Base-by-base conservation (phyloP, 345 rosid species). In the Ceriops tagal region DNA sequence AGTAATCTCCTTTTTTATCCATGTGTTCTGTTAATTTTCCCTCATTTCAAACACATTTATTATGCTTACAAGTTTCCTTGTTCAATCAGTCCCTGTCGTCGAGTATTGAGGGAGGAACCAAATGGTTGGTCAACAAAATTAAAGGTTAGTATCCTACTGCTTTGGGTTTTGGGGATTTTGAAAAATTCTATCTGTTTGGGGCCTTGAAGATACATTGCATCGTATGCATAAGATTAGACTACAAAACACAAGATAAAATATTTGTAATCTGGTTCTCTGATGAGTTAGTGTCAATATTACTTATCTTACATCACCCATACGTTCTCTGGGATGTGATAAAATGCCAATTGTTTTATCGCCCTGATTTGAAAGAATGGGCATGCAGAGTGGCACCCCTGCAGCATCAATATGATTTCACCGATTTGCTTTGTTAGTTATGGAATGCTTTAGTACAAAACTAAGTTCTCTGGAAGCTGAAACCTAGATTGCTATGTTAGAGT, bases 101-200 rank as follows among this genome's bases (percentile, higher is more conserved):
- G 77, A 90, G 96, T 78, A 87, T 90, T 72, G 90, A 84, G 85
- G 96, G 93, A 75, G 96, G 98, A 75, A 80, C 97, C 53, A 95
- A 86, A 72, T 92, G 96, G 96, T 62, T 92, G 79, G 99, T 95
- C 67, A 92, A 89, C 85, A 95, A 90, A 79, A 34, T 95, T 67
- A 95, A 92, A 95, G 99, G 99, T 89, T 61, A n/a, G 80, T 34
- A 7, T 34, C 37, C 37, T 34, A 1, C 9, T 34, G 24, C 13
- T 20, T 24, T 31, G 52, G 58, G 47, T 11, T 62, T 20, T 24
- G 62, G 56, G 56, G 2, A 11, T 27, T 11, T 31, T 37, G n/a
- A 28, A 20, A 13, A n/a, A 53, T 39, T 53, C 31, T 37, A 13
- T 53, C 58, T 53, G 5, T 53, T 53, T 21, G 58, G 28, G 58